Evolutionary conservation across 2,329 filamentous ascomycete genomes (phyloP).

Genomic region (Penicillium sp.): DNA sequence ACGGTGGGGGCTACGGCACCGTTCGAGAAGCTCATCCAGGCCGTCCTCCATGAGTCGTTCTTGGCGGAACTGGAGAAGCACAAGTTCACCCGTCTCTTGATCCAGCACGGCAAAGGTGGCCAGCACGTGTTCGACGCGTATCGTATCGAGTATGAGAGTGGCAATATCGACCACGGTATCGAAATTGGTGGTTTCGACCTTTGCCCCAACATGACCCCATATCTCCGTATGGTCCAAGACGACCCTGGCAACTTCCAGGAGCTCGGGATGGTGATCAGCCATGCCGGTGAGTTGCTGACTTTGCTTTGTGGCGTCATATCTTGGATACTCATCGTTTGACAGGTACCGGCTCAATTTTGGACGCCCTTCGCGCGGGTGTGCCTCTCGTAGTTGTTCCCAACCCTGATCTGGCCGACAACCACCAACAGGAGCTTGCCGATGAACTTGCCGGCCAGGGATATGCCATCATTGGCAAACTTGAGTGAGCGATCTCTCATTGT

Average conservation of each 20-base stretch:
- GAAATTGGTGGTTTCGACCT: conserved; percentile 68
- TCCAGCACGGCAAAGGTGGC: conserved; percentile 80
- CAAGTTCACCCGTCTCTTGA: conserved; percentile 70
- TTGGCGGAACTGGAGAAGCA: conserved; percentile 61
- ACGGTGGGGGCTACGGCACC: conserved; percentile 91
- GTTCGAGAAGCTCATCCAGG: conserved; percentile 72
- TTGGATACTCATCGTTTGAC: conserved; percentile 12
- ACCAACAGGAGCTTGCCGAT: conserved; percentile 83
- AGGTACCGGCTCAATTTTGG: conserved; percentile 90
- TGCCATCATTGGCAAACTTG: conserved; percentile 69
- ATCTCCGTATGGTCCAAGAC: conserved; percentile 59
- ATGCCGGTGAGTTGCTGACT: conserved; percentile 68
- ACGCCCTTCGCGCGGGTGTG: conserved; percentile 72
- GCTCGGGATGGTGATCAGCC: conserved; percentile 79
- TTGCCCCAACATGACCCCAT: conserved; percentile 61
- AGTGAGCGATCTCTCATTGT: conserved; percentile 54
- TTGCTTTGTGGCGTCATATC: not conserved
- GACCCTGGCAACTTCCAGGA: conserved; percentile 43
- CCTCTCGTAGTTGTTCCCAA: conserved; percentile 92
- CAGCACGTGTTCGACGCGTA: conserved; percentile 56
- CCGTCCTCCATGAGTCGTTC: conserved; percentile 66
- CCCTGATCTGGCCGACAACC: conserved; percentile 77
- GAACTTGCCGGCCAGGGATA: conserved; percentile 76
- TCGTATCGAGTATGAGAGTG: conserved; percentile 27
- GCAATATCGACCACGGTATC: conserved; percentile 45